These are phyloP conservation scores for Nemania abortiva DNA, from an alignment of 2,329 filamentous ascomycete genomes.

Conservation along the genomic window DNA sequence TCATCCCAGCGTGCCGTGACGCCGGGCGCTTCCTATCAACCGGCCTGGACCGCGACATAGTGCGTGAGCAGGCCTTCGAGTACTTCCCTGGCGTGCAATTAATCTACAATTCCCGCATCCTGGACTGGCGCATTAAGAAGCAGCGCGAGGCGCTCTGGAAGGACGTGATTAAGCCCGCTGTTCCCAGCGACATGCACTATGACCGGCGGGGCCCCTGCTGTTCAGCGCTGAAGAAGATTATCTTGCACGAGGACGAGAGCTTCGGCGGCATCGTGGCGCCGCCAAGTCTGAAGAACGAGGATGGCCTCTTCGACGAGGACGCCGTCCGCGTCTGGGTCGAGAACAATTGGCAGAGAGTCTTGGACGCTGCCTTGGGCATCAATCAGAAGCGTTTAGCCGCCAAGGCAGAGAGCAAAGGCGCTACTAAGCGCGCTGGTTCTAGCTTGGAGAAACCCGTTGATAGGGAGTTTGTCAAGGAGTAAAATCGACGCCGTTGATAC, in stretches of 20 bases:
- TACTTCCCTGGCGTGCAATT: constrained; percentile 59
- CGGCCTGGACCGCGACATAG: constrained; percentile 60
- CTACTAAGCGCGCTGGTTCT: constrained; percentile 28
- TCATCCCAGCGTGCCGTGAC: constrained; percentile 65
- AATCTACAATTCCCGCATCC: constrained; percentile 60
- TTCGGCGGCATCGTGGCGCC: constrained; percentile 53
- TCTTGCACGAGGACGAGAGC: constrained; percentile 59
- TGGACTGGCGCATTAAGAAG: constrained; percentile 57
- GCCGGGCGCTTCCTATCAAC: constrained; percentile 52
- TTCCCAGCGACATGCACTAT: constrained; percentile 46
- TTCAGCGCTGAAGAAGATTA: constrained; percentile 62
- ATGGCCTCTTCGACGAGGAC: constrained; percentile 60
- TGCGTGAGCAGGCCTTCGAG: constrained; percentile 66
- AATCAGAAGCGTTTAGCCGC: constrained; percentile 13
- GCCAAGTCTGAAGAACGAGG: constrained; percentile 47
- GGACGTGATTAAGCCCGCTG: constrained; percentile 57
- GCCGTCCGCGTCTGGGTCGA: constrained; percentile 58
- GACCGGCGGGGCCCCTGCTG: constrained; percentile 53
- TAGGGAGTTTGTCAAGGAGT: not conserved
- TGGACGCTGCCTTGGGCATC: constrained; percentile 4
- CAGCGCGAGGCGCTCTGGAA: constrained; percentile 60
- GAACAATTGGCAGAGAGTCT: constrained; percentile 48
- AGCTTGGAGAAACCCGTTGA: constrained; percentile 19
- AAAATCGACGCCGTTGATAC: too few species aligned
- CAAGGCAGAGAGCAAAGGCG: not conserved